A percentile compares a stretch with the other conserved stretches of the same genome.
phyloP scores from a whole-genome alignment of 441 rosid species.

The Lepidium campestre region DNA sequence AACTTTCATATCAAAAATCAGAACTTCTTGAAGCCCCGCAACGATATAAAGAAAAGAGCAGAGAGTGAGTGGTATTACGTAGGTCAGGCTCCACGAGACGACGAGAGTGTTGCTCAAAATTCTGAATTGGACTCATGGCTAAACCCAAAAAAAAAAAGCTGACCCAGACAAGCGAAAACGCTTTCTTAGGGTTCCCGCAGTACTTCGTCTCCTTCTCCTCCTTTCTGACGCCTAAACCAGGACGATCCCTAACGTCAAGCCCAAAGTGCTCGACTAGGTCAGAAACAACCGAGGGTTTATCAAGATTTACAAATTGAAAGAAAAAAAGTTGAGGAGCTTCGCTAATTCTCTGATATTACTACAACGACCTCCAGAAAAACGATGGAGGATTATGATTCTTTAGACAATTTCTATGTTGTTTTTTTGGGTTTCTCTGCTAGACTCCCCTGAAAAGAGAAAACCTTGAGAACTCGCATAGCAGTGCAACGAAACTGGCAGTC shows the following conservation, averaged over 20 bases:
- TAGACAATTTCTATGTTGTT: conserved; percentile 4
- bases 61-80: conserved; percentile 35
- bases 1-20: not conserved
- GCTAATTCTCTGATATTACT: not conserved
- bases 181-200: conserved; percentile 23
- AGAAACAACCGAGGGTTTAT: conserved; percentile 8
- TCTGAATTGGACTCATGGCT: conserved; percentile 91
- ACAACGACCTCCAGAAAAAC: not conserved
- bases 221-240: not conserved
- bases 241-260: conserved; percentile 2
- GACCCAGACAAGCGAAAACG: not conserved
- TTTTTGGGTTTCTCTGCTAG: not conserved
- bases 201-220: not conserved
- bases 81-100: conserved; percentile 76
- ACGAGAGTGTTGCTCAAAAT: conserved; percentile 93
- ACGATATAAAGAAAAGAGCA: not conserved
- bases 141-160: not conserved
- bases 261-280: conserved; percentile 22
- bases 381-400: not conserved
- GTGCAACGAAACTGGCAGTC: not conserved
- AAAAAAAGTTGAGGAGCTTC: conserved; percentile 4
- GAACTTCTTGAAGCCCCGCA: not conserved
- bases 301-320: not conserved
- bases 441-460: conserved; percentile 1
- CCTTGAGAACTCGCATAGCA: not conserved